Base-by-base conservation (phyloP, 202 grass and related monocot genomes). In the Alloteropsis angusta region DNA sequence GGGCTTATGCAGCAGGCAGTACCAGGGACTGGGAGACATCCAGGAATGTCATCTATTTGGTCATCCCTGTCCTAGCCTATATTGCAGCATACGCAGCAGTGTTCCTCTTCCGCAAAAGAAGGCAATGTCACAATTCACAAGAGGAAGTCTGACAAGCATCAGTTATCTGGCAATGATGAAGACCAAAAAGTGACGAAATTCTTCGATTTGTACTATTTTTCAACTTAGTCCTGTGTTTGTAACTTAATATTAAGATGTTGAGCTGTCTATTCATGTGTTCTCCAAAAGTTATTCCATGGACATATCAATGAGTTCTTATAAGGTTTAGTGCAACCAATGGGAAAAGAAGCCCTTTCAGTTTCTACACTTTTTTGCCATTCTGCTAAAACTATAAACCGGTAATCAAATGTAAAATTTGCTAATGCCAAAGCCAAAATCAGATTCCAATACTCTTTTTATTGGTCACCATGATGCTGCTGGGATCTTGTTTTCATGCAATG, bases 1-100 rank as follows among this genome's bases (percentile, higher is more conserved):
- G 34, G 35, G 82, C 82, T 37, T 84, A 84, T 41, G 74, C 82
- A 13, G 82, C 82, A 17, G 82, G 82, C 12, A 63, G 74, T 18
- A 16, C 55, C 17, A 84, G 74, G 45, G 45, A 78, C 11, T 70
- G 72, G 72, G 0, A 16, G 5, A 84, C 73, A 0, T 84, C 82
- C 16, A 52, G 10, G 63, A 69, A 60, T 8, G 72, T 84, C 48
- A 52, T 84, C 17, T 55, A 46, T 26, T 32, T 84, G 15, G 54
- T 84, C 16, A 48, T 84, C 54, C 72, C 82, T 17, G 82, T 70
- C 2, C 21, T 84, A 11, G 53, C 35, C 1, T 77, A 70, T 6
- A 69, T 84, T 50, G 81, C 63, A 32, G 52, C 10, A 30, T 69
- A 52, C 15, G 52, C 41, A 32, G 38, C 7, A 11, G 63, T 68